Evolutionary conservation across 345 rosid genomes (phyloP).

Genomic region (Citropsis articulata): DNA sequence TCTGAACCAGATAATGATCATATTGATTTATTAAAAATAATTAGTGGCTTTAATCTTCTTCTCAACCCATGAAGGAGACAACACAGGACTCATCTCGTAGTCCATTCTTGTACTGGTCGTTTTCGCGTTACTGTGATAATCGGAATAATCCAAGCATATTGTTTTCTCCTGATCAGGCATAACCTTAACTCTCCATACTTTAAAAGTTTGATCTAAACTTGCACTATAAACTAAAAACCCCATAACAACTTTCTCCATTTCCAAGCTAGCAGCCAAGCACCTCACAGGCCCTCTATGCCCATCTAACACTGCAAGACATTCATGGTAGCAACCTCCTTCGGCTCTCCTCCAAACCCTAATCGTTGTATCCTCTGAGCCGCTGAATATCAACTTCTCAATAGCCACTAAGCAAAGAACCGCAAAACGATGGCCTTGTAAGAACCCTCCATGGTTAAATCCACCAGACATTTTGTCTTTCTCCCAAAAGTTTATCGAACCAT

Average conservation of each 20-base stretch:
- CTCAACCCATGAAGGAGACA: slow-evolving; percentile 60
- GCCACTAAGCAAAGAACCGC: slow-evolving; percentile 40
- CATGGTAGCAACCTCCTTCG: slow-evolving; percentile 53
- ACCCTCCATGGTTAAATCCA: slow-evolving; percentile 49
- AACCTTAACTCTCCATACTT: slow-evolving; percentile 54
- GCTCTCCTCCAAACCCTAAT: slow-evolving; percentile 57
- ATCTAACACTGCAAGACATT: slow-evolving; percentile 46
- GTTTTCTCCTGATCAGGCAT: slow-evolving; percentile 33
- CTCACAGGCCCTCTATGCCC: slow-evolving; percentile 49
- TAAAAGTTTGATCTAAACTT: slow-evolving; percentile 49
- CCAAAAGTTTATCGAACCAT: slow-evolving; percentile 49
- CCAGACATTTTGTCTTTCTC: slow-evolving; percentile 48
- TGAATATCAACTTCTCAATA: slow-evolving; percentile 40
- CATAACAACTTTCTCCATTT: slow-evolving; percentile 44
- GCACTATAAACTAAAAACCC: slow-evolving; percentile 51
- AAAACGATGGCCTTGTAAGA: slow-evolving; percentile 49
- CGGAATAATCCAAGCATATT: slow-evolving; percentile 18
- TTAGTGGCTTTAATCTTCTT: slow-evolving; percentile 32
- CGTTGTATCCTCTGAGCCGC: slow-evolving; percentile 53
- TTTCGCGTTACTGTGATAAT: slow-evolving; percentile 11
- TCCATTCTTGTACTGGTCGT: slow-evolving; percentile 11
- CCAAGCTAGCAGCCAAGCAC: slow-evolving; percentile 44
- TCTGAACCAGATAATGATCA: no score
- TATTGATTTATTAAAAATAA: slow-evolving; percentile 20
- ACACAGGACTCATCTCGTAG: slow-evolving; percentile 43